These are phyloP conservation scores for Lasiosphaeria ovina DNA, from an alignment of 495 filamentous ascomycete genomes.

Conservation along the genomic window DNA sequence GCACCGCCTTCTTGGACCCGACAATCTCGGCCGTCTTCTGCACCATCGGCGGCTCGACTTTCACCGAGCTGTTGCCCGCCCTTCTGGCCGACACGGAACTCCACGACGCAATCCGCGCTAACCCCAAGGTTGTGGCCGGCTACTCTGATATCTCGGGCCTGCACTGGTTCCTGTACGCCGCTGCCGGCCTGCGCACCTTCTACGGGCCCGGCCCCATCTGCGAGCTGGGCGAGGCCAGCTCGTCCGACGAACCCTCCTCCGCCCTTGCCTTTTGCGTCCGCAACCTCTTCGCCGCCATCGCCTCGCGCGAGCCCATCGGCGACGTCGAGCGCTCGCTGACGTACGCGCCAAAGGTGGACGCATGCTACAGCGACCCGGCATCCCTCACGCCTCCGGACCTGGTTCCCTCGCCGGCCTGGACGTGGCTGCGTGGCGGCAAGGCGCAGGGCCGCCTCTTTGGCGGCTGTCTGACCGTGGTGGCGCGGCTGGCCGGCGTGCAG, in stretches of 20 bases:
- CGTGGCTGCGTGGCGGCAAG: constrained; percentile 24
- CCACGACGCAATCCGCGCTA: constrained; percentile 23
- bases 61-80: constrained; percentile 31
- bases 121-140: constrained; percentile 38
- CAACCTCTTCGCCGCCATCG: neutral
- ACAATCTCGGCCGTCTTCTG: constrained; percentile 29
- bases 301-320: neutral
- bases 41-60: constrained; percentile 29
- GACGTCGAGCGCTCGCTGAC: neutral
- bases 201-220: constrained; percentile 33
- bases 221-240: constrained; percentile 27
- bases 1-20: constrained; percentile 26
- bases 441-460: constrained; percentile 32
- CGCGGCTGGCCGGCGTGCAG: constrained; percentile 27
- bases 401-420: constrained; percentile 18
- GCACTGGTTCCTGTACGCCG: constrained; percentile 32
- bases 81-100: constrained; percentile 27
- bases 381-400: neutral
- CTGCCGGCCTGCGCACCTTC: constrained; percentile 35
- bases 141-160: constrained; percentile 38
- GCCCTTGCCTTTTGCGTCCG: neutral
- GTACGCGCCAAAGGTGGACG: neutral
- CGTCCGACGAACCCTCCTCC: constrained; percentile 12
- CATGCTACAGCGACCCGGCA: neutral
- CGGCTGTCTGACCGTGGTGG: constrained; percentile 29